phyloP scores from a whole-genome alignment of 352 stramenopile species.

The Phytopythium oedochilum region DNA sequence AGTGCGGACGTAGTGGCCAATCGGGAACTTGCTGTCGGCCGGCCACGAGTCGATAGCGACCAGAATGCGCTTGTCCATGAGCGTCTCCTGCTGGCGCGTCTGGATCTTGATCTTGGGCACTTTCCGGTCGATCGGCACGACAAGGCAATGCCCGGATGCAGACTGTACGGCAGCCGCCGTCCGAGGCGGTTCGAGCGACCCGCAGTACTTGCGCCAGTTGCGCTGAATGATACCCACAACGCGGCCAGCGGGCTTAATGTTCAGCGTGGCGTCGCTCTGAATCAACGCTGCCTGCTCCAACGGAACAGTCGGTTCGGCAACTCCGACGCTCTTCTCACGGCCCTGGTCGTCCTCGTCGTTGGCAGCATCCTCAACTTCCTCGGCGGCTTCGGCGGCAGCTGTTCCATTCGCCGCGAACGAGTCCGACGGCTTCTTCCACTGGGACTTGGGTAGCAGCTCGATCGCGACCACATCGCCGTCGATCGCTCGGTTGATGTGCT shows the following conservation, averaged over 20 bases:
- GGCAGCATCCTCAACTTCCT: constrained; percentile 40
- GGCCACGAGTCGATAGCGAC: constrained; percentile 96
- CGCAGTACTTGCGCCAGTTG: constrained; percentile 93
- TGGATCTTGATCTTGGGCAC: constrained; percentile 94
- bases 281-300: constrained; percentile 55
- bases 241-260: constrained; percentile 62
- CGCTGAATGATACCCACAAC: constrained; percentile 91
- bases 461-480: constrained; percentile 98
- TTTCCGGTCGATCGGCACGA: constrained; percentile 85
- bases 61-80: constrained; percentile 93
- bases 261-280: constrained; percentile 43
- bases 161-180: constrained; percentile 31
- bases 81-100: constrained; percentile 86
- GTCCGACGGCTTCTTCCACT: constrained; percentile 77
- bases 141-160: constrained; percentile 54
- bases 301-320: constrained; percentile 65
- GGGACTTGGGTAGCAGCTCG: constrained; percentile 84
- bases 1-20: constrained; percentile 96
- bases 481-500: constrained; percentile 96
- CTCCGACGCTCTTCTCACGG: constrained; percentile 22
- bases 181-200: constrained; percentile 87
- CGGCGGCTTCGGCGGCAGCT: constrained; percentile 26
- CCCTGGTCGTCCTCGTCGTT: constrained; percentile 22
- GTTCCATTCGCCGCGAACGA: constrained; percentile 51
- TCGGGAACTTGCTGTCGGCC: constrained; percentile 79